phyloP scores from a whole-genome alignment of 2,329 filamentous ascomycete genomes.

The Geoglossum cookeanum region DNA sequence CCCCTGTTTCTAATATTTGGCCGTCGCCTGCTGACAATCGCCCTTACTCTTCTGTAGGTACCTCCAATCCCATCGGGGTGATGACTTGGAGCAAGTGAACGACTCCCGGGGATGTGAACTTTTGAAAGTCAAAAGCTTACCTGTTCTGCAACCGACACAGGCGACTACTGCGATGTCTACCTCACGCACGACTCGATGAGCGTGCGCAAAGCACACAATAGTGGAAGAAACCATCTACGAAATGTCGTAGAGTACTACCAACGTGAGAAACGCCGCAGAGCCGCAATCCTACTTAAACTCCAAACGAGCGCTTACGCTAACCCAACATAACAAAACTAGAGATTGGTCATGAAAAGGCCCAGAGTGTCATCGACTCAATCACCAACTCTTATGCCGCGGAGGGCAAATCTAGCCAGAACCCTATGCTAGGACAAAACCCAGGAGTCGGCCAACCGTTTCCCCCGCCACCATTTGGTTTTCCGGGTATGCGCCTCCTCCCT shows the following conservation, averaged over 20 bases:
- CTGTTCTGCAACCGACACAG: slow-evolving; percentile 14
- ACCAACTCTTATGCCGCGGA: slow-evolving; percentile 89
- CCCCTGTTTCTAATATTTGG: slow-evolving; percentile 5
- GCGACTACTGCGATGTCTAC: slow-evolving; percentile 99
- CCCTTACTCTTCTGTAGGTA: slow-evolving; percentile 50
- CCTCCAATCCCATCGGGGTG: slow-evolving; percentile 1
- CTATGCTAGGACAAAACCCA: slow-evolving; percentile 49
- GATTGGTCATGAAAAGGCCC: slow-evolving; percentile 95
- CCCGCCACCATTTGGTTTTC: slow-evolving; percentile 42
- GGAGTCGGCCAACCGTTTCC: slow-evolving; percentile 21
- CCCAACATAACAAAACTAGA: slow-evolving; percentile 31
- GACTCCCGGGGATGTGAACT: slow-evolving; percentile 1
- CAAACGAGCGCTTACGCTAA: not conserved
- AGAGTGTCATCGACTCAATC: slow-evolving; percentile 96
- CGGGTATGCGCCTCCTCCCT: slow-evolving; percentile 26
- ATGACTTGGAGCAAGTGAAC: slow-evolving; percentile 1
- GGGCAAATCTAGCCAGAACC: slow-evolving; percentile 72
- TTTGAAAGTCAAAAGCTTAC: slow-evolving; percentile 7
- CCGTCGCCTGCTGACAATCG: slow-evolving; percentile 19
- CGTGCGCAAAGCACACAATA: slow-evolving; percentile 96
- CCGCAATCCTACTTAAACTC: not conserved
- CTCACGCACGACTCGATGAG: slow-evolving; percentile 99
- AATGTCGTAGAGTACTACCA: slow-evolving; percentile 99
- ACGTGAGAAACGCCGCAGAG: slow-evolving; percentile 32
- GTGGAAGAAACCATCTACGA: slow-evolving; percentile 84